These are phyloP conservation scores for Amylostereum areolatum DNA, from an alignment of 1,284 basidiomycete genomes.

Conservation along the genomic window DNA sequence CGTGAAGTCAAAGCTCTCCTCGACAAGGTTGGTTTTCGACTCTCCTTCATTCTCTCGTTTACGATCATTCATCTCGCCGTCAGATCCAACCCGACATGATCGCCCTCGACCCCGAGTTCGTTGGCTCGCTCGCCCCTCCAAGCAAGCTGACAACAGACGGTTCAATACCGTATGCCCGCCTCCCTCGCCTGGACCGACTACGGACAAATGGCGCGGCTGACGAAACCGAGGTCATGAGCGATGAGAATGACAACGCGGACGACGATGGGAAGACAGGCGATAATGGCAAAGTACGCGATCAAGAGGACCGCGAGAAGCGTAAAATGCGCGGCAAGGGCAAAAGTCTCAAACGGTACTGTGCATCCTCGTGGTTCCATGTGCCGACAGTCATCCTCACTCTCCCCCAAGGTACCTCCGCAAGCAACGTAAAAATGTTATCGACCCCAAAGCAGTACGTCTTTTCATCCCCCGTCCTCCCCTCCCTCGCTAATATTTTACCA, in stretches of 20 bases:
- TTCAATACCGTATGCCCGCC: constrained; percentile 62
- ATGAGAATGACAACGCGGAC: constrained; percentile 12
- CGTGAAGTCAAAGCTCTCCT: constrained; percentile 87
- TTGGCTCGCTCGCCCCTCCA: constrained; percentile 66
- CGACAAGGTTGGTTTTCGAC: constrained; percentile 65
- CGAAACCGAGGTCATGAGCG: constrained; percentile 45
- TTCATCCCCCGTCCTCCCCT: background rate
- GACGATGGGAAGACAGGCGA: constrained; percentile 15
- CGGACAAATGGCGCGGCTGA: constrained; percentile 69
- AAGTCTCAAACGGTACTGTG: constrained; percentile 67
- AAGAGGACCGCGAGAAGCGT: constrained; percentile 62
- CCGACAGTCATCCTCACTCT: background rate
- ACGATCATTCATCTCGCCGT: background rate
- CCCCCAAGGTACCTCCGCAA: constrained; percentile 64
- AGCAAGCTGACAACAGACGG: constrained; percentile 54
- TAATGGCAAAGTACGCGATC: constrained; percentile 32
- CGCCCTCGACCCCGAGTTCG: constrained; percentile 79
- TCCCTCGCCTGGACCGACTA: constrained; percentile 72
- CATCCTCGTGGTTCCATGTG: background rate
- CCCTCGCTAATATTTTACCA: constrained; percentile 3
- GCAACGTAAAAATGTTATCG: constrained; percentile 90
- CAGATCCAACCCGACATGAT: constrained; percentile 94
- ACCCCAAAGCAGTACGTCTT: constrained; percentile 73
- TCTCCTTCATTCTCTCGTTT: no score
- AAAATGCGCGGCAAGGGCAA: constrained; percentile 85